Conservation (phyloP, 495 filamentous ascomycete species). For the Hypomontagnella monticulosa region DNA sequence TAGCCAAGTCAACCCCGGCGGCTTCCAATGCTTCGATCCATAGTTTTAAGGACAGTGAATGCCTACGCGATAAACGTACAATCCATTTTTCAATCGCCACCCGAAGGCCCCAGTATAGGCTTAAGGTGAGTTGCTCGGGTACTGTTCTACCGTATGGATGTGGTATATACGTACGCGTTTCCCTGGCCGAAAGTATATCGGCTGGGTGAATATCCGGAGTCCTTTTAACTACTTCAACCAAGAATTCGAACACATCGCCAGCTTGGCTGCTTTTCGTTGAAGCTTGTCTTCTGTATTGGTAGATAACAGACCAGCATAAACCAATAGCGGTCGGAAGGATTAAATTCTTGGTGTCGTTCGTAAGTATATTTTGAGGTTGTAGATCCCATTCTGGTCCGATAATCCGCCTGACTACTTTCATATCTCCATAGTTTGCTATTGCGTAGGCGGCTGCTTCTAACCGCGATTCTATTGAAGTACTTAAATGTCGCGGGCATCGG, state of each 20-base stretch:
- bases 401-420: slow-evolving; percentile 2
- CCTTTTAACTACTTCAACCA: not conserved
- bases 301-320: no score
- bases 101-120: no score
- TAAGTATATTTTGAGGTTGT: not conserved
- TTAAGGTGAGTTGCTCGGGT: no score
- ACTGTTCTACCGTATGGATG: no score
- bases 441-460: not conserved
- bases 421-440: not conserved
- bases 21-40: slow-evolving; percentile 9
- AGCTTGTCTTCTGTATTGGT: no score
- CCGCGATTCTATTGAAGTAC: slow-evolving; percentile 11
- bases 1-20: slow-evolving; percentile 8
- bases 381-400: slow-evolving; percentile 26
- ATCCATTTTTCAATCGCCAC: no score
- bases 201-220: slow-evolving; percentile 6
- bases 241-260: not conserved
- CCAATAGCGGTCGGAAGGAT: no score
- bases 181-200: not conserved
- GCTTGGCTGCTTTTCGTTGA: not conserved
- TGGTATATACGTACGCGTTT: not conserved
- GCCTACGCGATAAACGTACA: no score
- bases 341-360: not conserved
- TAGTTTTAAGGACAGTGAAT: not conserved
- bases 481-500: slow-evolving; percentile 11